Evolutionary conservation across 2,329 filamentous ascomycete genomes (phyloP), one percentile per base, ranked within the genome.

Genomic region (Aspergillus sp.): DNA sequence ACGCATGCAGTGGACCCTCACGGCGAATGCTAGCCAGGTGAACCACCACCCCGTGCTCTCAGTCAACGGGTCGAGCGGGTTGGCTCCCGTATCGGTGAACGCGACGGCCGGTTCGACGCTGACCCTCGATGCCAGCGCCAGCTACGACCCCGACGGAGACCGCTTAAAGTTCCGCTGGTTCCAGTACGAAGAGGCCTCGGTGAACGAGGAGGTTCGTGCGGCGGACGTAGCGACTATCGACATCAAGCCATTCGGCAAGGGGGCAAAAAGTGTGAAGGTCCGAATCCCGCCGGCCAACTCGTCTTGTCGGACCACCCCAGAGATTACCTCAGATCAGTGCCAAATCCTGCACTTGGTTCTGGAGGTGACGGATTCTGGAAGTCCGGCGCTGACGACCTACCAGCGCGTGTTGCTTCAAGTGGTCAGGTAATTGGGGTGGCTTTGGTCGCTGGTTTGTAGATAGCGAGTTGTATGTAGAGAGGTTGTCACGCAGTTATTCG

Each of bases 341-440:
- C 61, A 63, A 53, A 26, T 65, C 22, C 56, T 69, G 11, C 66
- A 68, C 58, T 54, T 69, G 14, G 51, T 68, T 12, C 26, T 68
- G 45, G 64, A 67, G 55, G 67, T 66, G 14, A 66, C 57, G 36
- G 67, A 68, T 54, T 58, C 61, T 16, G 65, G 65, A 24, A 59
- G 56, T 11, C 63, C 60, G 45, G 31, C 65, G 14, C 36, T 70
- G 56, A 65, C 62, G 12, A 69, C 59, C 10, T 69, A 69, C 46
- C 64, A 62, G 18, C 60, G 66, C 7, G 57, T 70, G 22, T 54
- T 70, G 51, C 57, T 69, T n/a, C 67, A 69, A 49, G 62, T 63
- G 14, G 64, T 57, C 6, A 63, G 69, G 39, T 14, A 6, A 14
- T 46, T 20, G 42, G 36, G 16, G 26, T 55, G 32, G 4, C 20